These are phyloP conservation scores for Ehretia macrophylla DNA, from an alignment of 257 asterid species.

Conservation along the genomic window DNA sequence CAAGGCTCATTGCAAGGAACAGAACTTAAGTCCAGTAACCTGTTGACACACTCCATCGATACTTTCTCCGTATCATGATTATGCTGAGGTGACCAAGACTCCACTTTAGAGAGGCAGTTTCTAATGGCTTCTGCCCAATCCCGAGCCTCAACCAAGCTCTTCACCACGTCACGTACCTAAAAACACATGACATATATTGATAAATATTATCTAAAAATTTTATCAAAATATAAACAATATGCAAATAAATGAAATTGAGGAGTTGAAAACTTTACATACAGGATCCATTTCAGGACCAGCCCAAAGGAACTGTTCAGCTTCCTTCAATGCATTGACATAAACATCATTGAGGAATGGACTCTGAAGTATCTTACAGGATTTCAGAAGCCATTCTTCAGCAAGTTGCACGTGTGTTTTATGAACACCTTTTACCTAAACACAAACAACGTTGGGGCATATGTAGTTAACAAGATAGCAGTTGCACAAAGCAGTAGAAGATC, in stretches of 20 bases:
- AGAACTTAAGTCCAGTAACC: constrained; percentile 48
- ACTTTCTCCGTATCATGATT: constrained; percentile 38
- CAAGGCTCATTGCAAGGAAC: constrained; percentile 61
- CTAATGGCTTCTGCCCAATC: constrained; percentile 66
- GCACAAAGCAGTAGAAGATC: neutral
- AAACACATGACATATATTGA: constrained; percentile 21
- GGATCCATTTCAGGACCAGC: constrained; percentile 93
- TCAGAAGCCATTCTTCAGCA: constrained; percentile 81
- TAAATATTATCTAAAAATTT: constrained; percentile 16
- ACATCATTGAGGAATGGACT: constrained; percentile 56
- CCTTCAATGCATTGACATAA: constrained; percentile 58
- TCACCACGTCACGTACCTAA: constrained; percentile 68
- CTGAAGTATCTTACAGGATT: constrained; percentile 53
- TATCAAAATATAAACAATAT: no score
- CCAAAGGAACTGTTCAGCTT: constrained; percentile 92
- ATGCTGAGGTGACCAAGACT: constrained; percentile 44
- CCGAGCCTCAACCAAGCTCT: constrained; percentile 58
- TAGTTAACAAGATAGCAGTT: neutral
- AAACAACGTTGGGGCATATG: constrained; percentile 8
- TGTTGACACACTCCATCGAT: constrained; percentile 47
- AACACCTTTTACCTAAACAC: constrained; percentile 66
- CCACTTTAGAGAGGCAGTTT: constrained; percentile 57
- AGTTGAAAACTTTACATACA: constrained; percentile 50
- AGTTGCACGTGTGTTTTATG: constrained; percentile 52
- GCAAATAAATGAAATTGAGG: constrained; percentile 2